Percentiles rank a stretch among this genome's conserved stretches.
Evolutionary conservation across 306 rosid species (phyloP).

Genomic region (Carpinus viminea): DNA sequence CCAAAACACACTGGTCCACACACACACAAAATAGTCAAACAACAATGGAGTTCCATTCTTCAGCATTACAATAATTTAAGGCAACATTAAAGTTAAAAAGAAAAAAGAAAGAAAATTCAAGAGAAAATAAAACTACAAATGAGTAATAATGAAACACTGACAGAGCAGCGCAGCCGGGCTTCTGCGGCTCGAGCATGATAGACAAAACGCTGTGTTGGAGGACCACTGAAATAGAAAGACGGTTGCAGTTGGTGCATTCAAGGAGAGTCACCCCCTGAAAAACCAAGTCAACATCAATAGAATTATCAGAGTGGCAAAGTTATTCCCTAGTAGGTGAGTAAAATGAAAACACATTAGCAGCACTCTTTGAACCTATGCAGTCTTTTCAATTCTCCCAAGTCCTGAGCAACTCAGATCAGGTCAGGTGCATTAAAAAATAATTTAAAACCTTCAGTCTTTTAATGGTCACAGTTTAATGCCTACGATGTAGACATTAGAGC

Average conservation of each 20-base stretch:
- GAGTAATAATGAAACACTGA: constrained; percentile 29
- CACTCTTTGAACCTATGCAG: constrained; percentile 17
- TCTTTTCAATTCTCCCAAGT: constrained; percentile 10
- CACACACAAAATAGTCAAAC: constrained; percentile 4
- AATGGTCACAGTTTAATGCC: background rate
- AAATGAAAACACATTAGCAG: constrained; percentile 6
- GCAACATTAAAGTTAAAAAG: constrained; percentile 3
- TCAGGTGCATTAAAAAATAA: background rate
- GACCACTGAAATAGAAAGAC: constrained; percentile 71
- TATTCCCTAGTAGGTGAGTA: background rate
- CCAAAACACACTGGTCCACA: too few species aligned
- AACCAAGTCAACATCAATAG: constrained; percentile 20
- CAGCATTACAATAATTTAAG: constrained; percentile 6
- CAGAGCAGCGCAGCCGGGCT: constrained; percentile 59
- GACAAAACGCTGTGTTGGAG: constrained; percentile 91
- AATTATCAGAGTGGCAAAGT: constrained; percentile 11
- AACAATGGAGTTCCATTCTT: background rate
- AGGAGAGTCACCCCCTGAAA: constrained; percentile 12
- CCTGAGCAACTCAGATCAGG: background rate
- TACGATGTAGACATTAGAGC: background rate
- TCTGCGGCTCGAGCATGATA: constrained; percentile 88
- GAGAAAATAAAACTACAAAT: constrained; percentile 5
- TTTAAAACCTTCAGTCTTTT: background rate
- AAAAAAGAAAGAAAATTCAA: background rate
- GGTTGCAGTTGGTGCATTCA: constrained; percentile 32